These are phyloP conservation scores for Cryptococcus sp. DNA, from an alignment of 1,284 basidiomycete genomes.

Conservation along the genomic window DNA sequence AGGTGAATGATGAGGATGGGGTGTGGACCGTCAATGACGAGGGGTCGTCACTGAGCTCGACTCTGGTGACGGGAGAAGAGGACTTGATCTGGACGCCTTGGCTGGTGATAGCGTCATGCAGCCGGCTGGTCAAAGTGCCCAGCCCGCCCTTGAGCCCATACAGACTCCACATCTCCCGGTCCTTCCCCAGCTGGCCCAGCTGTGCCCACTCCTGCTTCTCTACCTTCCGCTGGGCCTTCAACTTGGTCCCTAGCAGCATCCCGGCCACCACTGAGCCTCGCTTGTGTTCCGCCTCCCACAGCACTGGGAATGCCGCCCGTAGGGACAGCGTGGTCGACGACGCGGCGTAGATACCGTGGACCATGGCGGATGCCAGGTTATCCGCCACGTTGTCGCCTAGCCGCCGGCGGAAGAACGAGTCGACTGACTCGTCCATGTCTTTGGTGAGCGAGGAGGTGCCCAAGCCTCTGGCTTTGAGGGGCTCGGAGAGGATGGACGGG, in stretches of 20 bases:
- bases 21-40: not conserved
- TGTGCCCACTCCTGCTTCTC: constrained; percentile 56
- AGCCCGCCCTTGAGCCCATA: constrained; percentile 61
- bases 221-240: constrained; percentile 20
- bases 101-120: constrained; percentile 53
- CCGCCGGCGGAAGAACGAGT: constrained; percentile 70
- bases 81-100: constrained; percentile 62
- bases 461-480: constrained; percentile 52
- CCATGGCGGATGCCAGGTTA: constrained; percentile 73
- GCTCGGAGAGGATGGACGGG: constrained; percentile 59
- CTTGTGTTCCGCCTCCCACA: constrained; percentile 66
- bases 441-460: constrained; percentile 32
- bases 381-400: constrained; percentile 71
- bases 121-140: constrained; percentile 60
- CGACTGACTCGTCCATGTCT: constrained; percentile 72
- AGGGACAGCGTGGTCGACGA: constrained; percentile 74
- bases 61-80: no score
- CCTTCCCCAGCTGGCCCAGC: constrained; percentile 48
- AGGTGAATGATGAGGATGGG: not conserved
- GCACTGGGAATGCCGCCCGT: constrained; percentile 67
- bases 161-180: constrained; percentile 39
- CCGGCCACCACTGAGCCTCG: constrained; percentile 66
- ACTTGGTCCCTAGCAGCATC: constrained; percentile 55
- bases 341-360: constrained; percentile 91
- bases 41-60: not conserved